phyloP scores from a whole-genome alignment of 352 stramenopile genomes.

The Peronospora destructor region DNA sequence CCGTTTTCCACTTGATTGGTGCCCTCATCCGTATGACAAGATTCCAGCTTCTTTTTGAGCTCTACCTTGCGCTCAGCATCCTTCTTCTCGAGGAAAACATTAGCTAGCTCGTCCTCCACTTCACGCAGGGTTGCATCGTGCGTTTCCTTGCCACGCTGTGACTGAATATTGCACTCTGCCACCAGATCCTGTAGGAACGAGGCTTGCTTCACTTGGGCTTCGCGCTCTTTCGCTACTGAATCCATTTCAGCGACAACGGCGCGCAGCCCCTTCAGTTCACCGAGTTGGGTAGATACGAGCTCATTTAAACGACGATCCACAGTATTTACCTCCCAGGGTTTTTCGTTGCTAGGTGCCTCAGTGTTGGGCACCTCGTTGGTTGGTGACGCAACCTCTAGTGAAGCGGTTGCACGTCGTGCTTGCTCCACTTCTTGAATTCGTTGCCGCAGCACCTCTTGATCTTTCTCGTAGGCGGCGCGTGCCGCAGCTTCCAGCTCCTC shows the following conservation, averaged over 20 bases:
- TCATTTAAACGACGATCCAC: slow-evolving; percentile 22
- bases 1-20: slow-evolving; percentile 7
- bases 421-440: slow-evolving; percentile 28
- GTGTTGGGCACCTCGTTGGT: slow-evolving; percentile 4
- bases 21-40: slow-evolving; percentile 2
- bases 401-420: slow-evolving; percentile 15
- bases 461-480: slow-evolving; percentile 22
- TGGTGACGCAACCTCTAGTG: slow-evolving; percentile 4
- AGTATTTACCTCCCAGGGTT: slow-evolving; percentile 14
- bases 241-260: slow-evolving; percentile 34
- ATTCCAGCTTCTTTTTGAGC: slow-evolving; percentile 33
- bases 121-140: slow-evolving; percentile 35
- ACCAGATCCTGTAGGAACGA: slow-evolving; percentile 27
- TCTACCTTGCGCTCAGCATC: slow-evolving; percentile 55
- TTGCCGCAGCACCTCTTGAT: slow-evolving; percentile 27
- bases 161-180: slow-evolving; percentile 21
- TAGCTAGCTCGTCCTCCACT: slow-evolving; percentile 46
- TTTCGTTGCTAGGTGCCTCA: slow-evolving; percentile 1
- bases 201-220: slow-evolving; percentile 24
- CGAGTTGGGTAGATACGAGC: slow-evolving; percentile 23
- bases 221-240: slow-evolving; percentile 24
- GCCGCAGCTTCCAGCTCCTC: slow-evolving; percentile 27
- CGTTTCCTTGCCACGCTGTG: slow-evolving; percentile 29
- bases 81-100: slow-evolving; percentile 47
- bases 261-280: slow-evolving; percentile 32